A percentile compares a stretch with the other conserved stretches of the same genome.
Conservation (phyloP, 2,329 filamentous ascomycete species). For the Bipolaris bicolor region DNA sequence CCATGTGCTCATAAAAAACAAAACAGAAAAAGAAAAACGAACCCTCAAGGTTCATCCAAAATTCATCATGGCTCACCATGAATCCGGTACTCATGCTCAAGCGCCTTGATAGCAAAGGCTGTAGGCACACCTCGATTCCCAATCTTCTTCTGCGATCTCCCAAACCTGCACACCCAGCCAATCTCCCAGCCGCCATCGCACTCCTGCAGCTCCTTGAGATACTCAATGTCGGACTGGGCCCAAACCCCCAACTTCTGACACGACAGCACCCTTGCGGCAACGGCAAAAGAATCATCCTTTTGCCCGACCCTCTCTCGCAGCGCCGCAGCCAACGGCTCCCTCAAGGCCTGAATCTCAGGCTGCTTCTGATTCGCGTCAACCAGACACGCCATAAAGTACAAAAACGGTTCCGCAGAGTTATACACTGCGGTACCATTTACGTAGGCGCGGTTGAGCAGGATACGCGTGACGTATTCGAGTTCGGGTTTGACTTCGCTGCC, state of each 20-base stretch:
- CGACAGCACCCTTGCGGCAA: slow-evolving; percentile 37
- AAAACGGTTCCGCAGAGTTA: slow-evolving; percentile 39
- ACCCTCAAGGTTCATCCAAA: neutral
- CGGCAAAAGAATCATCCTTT: slow-evolving; percentile 30
- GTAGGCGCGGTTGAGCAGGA: slow-evolving; percentile 33
- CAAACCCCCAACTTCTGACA: slow-evolving; percentile 33
- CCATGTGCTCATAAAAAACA: neutral
- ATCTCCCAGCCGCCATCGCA: slow-evolving; percentile 47
- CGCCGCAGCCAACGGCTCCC: slow-evolving; percentile 27
- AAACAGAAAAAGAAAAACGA: too few species aligned
- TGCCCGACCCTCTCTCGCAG: slow-evolving; percentile 33
- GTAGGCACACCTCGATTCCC: slow-evolving; percentile 31
- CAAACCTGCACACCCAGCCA: slow-evolving; percentile 32
- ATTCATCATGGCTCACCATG: neutral
- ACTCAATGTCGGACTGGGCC: slow-evolving; percentile 17
- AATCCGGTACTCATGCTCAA: slow-evolving; percentile 9
- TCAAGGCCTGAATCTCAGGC: slow-evolving; percentile 28
- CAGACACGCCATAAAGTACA: slow-evolving; percentile 40
- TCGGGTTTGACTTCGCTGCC: slow-evolving; percentile 29
- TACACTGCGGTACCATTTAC: slow-evolving; percentile 45
- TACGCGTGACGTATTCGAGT: slow-evolving; percentile 29
- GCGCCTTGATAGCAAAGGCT: slow-evolving; percentile 32
- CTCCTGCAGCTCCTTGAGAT: slow-evolving; percentile 37
- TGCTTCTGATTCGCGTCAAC: slow-evolving; percentile 23
- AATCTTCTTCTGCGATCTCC: slow-evolving; percentile 21